phyloP scores from a whole-genome alignment of 352 stramenopile genomes.

The Pythium biforme region DNA sequence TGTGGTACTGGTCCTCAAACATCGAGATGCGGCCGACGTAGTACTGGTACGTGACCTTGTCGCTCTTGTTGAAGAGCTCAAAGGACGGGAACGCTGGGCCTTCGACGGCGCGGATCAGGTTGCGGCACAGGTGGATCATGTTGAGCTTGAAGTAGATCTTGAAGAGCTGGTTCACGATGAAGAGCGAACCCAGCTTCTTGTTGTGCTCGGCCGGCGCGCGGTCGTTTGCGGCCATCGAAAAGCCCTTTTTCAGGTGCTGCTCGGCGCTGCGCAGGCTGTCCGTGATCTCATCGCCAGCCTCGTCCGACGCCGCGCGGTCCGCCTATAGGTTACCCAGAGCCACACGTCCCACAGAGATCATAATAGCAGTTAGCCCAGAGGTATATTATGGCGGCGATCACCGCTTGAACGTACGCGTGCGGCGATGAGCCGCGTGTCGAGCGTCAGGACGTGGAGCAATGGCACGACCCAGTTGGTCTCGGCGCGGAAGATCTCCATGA shows the following conservation, averaged over 20 bases:
- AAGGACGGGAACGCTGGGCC: conserved; percentile 76
- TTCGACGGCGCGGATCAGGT: conserved; percentile 89
- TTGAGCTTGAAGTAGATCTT: conserved; percentile 97
- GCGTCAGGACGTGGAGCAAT: conserved; percentile 75
- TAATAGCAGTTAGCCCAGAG: too few species aligned
- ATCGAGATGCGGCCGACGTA: conserved; percentile 95
- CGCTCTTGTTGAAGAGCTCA: conserved; percentile 77
- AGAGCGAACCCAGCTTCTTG: conserved; percentile 85
- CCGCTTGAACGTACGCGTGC: conserved; percentile 33
- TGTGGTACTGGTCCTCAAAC: conserved; percentile 96
- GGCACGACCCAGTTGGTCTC: conserved; percentile 87
- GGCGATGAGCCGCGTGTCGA: conserved; percentile 78
- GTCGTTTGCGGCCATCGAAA: conserved; percentile 84
- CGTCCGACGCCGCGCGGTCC: conserved; percentile 59
- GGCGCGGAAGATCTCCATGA: conserved; percentile 83
- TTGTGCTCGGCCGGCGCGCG: conserved; percentile 73
- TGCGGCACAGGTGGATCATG: conserved; percentile 94
- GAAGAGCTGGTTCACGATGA: conserved; percentile 96
- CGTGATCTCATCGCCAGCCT: conserved; percentile 69
- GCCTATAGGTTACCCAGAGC: conserved; percentile 36
- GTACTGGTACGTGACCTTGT: conserved; percentile 95
- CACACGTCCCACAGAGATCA: background rate
- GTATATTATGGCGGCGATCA: background rate
- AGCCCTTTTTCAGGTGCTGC: conserved; percentile 86
- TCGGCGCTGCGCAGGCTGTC: conserved; percentile 78